A percentile compares a stretch with the other conserved stretches of the same genome.
Evolutionary conservation across 2,329 filamentous ascomycete genomes (phyloP).

Genomic region (Rutstroemia sp.): DNA sequence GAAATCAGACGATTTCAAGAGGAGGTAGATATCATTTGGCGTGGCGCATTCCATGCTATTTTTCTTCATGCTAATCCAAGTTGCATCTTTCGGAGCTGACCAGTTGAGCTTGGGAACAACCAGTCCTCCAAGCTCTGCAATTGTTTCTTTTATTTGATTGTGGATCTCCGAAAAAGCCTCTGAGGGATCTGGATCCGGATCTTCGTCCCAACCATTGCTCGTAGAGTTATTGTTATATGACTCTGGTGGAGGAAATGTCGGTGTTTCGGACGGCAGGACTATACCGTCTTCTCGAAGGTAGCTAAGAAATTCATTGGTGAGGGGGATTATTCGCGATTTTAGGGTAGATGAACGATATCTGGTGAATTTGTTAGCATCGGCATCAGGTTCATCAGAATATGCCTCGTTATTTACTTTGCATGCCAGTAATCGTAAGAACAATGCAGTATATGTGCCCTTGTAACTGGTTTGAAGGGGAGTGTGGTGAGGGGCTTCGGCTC

Average conservation of each 20-base stretch:
- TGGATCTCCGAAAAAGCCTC: constrained; percentile 62
- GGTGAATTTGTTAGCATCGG: constrained; percentile 9
- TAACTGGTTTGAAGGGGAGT: constrained; percentile 75
- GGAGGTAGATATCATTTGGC: constrained; percentile 85
- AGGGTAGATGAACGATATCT: constrained; percentile 76
- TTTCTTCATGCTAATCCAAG: constrained; percentile 75
- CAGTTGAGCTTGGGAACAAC: constrained; percentile 95
- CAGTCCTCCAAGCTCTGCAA: constrained; percentile 73
- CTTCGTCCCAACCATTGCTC: constrained; percentile 48
- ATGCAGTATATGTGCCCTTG: constrained; percentile 79
- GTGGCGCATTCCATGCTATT: constrained; percentile 89
- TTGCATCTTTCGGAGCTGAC: constrained; percentile 93
- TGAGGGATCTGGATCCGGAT: constrained; percentile 27
- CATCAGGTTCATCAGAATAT: too few relatives aligned
- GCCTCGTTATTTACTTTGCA: constrained; percentile 46
- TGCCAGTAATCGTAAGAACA: constrained; percentile 96
- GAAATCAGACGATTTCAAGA: constrained; percentile 92
- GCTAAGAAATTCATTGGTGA: constrained; percentile 67
- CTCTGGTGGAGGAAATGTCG: constrained; percentile 26
- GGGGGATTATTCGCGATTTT: constrained; percentile 76
- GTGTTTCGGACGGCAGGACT: constrained; percentile 61
- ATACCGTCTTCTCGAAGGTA: constrained; percentile 94
- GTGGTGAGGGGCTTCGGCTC: constrained; percentile 24
- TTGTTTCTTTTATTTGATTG: constrained; percentile 65
- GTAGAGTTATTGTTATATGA: constrained; percentile 36